Evolutionary conservation across 192 early-diverging fungal species (phyloP), one percentile per base, ranked within the genome.

Genomic region (Fimicolochytrium jonesii): DNA sequence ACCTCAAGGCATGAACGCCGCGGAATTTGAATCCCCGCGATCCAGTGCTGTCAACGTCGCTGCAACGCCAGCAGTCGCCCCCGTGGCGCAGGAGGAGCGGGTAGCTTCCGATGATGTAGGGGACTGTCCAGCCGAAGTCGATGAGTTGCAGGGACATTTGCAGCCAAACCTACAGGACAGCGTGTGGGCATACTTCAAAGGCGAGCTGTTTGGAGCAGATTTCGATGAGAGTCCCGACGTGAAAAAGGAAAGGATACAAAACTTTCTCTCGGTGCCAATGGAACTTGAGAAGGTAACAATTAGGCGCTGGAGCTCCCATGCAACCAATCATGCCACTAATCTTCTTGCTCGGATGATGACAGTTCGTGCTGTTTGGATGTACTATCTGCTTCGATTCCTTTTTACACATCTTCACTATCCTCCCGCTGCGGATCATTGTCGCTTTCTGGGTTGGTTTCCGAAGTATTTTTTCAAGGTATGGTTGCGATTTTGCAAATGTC

Each of bases 341-440:
- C 61, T 23, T 32, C 29, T 29, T 67, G 56, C 6, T 13, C n/a
- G n/a, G n/a, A n/a, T n/a, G 35, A 13, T 58, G 6, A 23, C 42
- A 90, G 87, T 82, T 98, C 57, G 77, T 98, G 79, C 77, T 83
- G 25, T 90, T 98, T 78, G 97, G 97, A 15, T 88, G 87, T 33
- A 72, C 92, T 28, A 88, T 98, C 6, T 96, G 93, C 57, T 71
- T 97, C 32, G 97, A 99, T 66, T 91, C 95, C 13, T 93, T 99
- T 59, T 71, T 99, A 4, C 91, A 95, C 61, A 89, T 90, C 1
- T 94, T 98, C 66, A 95, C 97, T 0, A 92, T 98, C 44, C 66
- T 99, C 17, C 97, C 97, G 0, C 71, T 91, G 11, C 84, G 93
- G 18, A 88, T 97, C 57, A 39, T 84, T 9, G 71, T 94, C 18